Evolutionary conservation across 768 basidiomycete genomes (phyloP).

Genomic region (Leccinum uliginosum): DNA sequence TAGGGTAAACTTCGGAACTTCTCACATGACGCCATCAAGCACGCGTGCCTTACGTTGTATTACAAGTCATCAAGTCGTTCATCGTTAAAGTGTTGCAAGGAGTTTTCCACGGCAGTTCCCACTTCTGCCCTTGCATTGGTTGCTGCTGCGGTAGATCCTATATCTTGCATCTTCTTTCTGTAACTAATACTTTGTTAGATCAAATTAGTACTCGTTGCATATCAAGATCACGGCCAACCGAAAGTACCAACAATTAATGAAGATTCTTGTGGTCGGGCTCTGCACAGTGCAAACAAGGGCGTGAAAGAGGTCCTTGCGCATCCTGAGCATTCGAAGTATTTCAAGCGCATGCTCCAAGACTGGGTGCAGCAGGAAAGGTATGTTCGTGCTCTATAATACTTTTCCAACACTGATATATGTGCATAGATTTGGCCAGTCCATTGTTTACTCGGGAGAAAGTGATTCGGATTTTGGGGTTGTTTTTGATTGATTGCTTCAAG

Average conservation of each 20-base stretch:
- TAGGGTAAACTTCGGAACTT: neutral
- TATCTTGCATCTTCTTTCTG: neutral
- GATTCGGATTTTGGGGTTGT: neutral
- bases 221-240: neutral
- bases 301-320: neutral
- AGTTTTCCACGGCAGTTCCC: neutral
- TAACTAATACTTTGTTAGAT: neutral
- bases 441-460: neutral
- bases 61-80: neutral
- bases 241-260: neutral
- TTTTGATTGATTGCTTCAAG: neutral
- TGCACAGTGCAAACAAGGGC: neutral
- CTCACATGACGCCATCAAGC: neutral
- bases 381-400: too few relatives aligned
- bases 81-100: neutral
- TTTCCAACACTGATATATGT: too few relatives aligned
- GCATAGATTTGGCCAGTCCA: neutral
- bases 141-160: neutral
- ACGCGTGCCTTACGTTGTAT: neutral
- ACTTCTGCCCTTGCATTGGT: neutral
- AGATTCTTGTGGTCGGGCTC: neutral
- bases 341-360: neutral
- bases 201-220: neutral
- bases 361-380: neutral
- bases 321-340: neutral